A percentile compares a stretch with the other conserved stretches of the same genome.
Evolutionary conservation across 139 green algal species (phyloP).

Genomic region (Chlamydomonas sp.): DNA sequence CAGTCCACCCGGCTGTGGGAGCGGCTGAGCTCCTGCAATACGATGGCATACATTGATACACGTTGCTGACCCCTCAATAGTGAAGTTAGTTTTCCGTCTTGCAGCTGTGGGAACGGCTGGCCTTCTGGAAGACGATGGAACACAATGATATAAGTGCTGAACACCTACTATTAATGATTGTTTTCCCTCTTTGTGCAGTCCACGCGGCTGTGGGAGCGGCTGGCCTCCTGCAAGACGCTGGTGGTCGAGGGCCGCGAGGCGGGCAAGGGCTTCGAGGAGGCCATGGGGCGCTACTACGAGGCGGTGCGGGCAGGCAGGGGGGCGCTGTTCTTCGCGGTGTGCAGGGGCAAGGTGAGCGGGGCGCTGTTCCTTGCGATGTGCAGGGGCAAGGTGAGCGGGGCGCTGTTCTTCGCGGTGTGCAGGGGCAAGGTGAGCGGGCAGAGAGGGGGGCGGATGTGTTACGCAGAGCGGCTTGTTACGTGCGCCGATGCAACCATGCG

Average conservation of each 20-base stretch:
- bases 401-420: not conserved
- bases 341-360: slow-evolving; percentile 89
- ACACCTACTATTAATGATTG: no score
- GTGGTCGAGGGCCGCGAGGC: slow-evolving; percentile 80
- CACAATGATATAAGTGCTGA: no score
- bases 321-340: slow-evolving; percentile 92
- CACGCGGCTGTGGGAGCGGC: slow-evolving; percentile 67
- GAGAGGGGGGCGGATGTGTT: no score
- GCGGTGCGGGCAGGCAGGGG: slow-evolving; percentile 70
- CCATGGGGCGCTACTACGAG: slow-evolving; percentile 81
- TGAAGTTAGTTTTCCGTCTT: no score
- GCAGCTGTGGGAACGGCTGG: no score
- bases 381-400: not conserved
- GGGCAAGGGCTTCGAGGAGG: slow-evolving; percentile 75
- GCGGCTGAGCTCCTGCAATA: slow-evolving; percentile 73
- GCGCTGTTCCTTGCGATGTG: not conserved
- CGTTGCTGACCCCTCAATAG: no score
- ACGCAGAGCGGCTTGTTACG: no score
- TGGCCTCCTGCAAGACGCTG: slow-evolving; percentile 78
- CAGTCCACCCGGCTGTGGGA: slow-evolving; percentile 77
- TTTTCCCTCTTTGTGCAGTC: slow-evolving; percentile 51
- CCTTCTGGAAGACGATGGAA: no score
- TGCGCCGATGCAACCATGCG: no score
- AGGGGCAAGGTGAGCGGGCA: not conserved
- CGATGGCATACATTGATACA: slow-evolving; percentile 44